Percentiles rank a stretch among this genome's conserved stretches.
Conservation (phyloP, 1,284 basidiomycete genomes). For the Irpex rosettiformis region DNA sequence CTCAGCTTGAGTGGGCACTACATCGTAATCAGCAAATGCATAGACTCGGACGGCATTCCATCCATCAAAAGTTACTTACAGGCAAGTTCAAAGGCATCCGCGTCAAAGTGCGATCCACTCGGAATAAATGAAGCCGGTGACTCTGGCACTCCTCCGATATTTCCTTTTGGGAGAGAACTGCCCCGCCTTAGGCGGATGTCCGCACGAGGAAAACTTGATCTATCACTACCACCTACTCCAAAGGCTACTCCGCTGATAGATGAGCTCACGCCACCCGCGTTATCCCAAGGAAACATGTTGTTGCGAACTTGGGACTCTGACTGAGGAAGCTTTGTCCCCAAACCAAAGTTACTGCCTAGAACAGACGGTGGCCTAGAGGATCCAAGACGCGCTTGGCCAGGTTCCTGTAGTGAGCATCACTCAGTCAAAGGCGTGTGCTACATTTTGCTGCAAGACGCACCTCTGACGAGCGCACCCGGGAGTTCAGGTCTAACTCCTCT, state of each 20-base stretch:
- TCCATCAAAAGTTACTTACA: slow-evolving; percentile 36
- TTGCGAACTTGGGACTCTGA: slow-evolving; percentile 61
- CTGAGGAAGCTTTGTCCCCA: slow-evolving; percentile 35
- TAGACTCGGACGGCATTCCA: slow-evolving; percentile 16
- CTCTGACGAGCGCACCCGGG: slow-evolving; percentile 61
- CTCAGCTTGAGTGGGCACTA: slow-evolving; percentile 29
- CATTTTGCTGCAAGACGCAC: slow-evolving; percentile 28
- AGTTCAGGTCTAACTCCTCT: slow-evolving; percentile 17
- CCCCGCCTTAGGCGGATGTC: slow-evolving; percentile 48
- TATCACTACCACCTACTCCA: slow-evolving; percentile 40
- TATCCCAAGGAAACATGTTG: slow-evolving; percentile 78
- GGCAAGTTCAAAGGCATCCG: slow-evolving; percentile 64
- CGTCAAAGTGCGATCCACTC: slow-evolving; percentile 37
- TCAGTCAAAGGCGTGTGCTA: background rate
- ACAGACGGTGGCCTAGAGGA: slow-evolving; percentile 49
- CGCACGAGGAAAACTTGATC: slow-evolving; percentile 45
- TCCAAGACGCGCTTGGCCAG: slow-evolving; percentile 66
- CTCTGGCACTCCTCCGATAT: slow-evolving; percentile 41
- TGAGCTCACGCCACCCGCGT: slow-evolving; percentile 60
- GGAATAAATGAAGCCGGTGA: slow-evolving; percentile 47
- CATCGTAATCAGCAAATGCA: slow-evolving; percentile 8
- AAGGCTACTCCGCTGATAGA: slow-evolving; percentile 42
- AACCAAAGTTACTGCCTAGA: slow-evolving; percentile 43
- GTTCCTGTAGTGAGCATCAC: slow-evolving; percentile 47
- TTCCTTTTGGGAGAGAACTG: slow-evolving; percentile 46